Evolutionary conservation across 225 moss, liverwort and hornwort genomes (phyloP).

Genomic region (Neckera pumila): DNA sequence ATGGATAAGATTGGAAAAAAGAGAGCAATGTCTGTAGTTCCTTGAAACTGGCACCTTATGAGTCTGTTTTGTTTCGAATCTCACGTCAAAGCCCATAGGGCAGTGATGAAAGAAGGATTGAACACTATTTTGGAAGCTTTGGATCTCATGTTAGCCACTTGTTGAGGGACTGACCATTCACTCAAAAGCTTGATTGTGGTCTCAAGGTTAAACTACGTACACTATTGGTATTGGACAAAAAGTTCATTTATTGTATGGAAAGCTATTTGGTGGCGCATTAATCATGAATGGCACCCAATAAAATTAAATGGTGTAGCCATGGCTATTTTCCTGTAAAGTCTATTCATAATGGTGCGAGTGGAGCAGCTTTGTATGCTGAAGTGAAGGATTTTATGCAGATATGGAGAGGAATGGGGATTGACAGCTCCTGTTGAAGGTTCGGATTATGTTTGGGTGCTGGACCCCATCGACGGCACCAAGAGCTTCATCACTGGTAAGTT

Average conservation of each 20-base stretch:
- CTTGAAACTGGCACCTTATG: background rate
- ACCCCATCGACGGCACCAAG: slow-evolving; percentile 97
- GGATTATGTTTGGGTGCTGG: slow-evolving; percentile 91
- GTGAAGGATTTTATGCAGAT: slow-evolving; percentile 30
- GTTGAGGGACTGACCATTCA: background rate
- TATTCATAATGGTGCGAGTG: background rate
- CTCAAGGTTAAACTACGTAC: background rate
- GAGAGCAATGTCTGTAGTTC: background rate
- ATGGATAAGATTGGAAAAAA: background rate
- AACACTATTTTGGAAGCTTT: background rate
- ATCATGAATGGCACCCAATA: background rate
- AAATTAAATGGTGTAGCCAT: background rate
- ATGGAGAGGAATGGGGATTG: slow-evolving; percentile 85
- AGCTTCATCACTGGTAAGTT: slow-evolving; percentile 87
- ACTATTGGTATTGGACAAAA: background rate
- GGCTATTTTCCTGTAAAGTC: background rate
- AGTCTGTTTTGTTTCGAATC: background rate
- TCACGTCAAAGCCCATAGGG: too few species aligned
- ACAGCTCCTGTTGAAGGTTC: slow-evolving; percentile 51
- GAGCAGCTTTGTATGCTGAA: background rate
- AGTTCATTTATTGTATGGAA: background rate
- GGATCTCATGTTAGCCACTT: background rate
- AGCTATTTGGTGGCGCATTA: background rate
- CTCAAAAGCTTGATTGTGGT: background rate
- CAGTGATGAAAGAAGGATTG: background rate